Percentiles rank a stretch among this genome's conserved stretches.
These are phyloP conservation scores for Berkeleyomyces basicola DNA, from an alignment of 2,329 filamentous ascomycete species.

Conservation along the genomic window DNA sequence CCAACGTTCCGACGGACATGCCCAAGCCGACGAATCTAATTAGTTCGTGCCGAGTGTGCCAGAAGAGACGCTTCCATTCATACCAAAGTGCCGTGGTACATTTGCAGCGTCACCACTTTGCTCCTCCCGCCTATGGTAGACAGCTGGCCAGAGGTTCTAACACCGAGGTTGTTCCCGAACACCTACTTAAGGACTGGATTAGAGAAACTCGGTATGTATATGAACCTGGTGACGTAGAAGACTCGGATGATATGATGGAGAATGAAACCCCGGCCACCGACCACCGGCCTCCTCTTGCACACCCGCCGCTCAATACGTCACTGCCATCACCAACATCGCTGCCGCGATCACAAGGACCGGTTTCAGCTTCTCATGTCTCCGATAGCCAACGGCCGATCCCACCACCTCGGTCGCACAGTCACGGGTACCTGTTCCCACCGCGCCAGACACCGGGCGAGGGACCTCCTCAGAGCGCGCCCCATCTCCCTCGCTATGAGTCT, in stretches of 20 bases:
- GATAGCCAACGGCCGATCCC: neutral
- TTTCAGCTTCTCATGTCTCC: conserved; percentile 17
- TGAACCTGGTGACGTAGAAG: conserved; percentile 34
- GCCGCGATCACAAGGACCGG: conserved; percentile 10
- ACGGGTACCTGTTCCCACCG: neutral
- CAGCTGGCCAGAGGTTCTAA: conserved; percentile 26
- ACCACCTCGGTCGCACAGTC: neutral
- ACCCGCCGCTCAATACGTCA: conserved; percentile 7
- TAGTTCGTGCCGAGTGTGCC: conserved; percentile 1
- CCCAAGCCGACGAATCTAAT: neutral
- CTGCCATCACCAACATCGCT: conserved; percentile 15
- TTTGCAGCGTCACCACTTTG: conserved; percentile 39
- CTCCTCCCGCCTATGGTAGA: conserved; percentile 37
- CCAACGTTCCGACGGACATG: conserved; percentile 17
- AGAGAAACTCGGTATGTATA: conserved; percentile 32
- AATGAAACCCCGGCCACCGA: conserved; percentile 10
- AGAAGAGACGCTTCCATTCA: conserved; percentile 39
- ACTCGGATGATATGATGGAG: conserved; percentile 22
- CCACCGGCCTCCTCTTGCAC: conserved; percentile 5
- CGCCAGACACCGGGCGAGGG: neutral
- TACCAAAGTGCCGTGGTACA: conserved; percentile 46
- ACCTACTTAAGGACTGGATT: conserved; percentile 43
- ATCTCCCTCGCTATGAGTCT: neutral
- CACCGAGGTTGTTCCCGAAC: conserved; percentile 39
- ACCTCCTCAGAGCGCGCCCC: neutral